A percentile compares a stretch with the other conserved stretches of the same genome.
Evolutionary conservation across 2,329 filamentous ascomycete species (phyloP).

Genomic region (Claviceps monticola): DNA sequence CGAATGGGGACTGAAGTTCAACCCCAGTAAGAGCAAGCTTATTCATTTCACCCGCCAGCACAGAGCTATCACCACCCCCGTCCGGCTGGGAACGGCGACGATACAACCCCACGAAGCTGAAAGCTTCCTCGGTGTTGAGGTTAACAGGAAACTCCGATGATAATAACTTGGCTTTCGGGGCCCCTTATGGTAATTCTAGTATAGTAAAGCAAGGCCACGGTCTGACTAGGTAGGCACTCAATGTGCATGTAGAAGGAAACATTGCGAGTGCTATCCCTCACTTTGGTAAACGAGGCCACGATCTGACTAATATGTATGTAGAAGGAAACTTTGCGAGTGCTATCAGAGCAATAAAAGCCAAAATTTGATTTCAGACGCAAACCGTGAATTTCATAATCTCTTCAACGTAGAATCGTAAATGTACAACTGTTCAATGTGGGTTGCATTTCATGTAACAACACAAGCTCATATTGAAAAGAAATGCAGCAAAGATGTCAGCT

Average conservation of each 20-base stretch:
- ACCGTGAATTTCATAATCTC: slow-evolving; percentile 4
- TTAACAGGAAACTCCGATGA: too few species aligned
- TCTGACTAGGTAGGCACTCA: too few species aligned
- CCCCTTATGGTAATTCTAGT: too few species aligned
- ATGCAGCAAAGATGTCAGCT: background rate
- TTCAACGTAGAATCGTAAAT: background rate
- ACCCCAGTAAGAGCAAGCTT: background rate
- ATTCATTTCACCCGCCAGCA: background rate
- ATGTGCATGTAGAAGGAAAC: too few species aligned
- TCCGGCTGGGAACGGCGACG: background rate
- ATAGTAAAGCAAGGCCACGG: too few species aligned
- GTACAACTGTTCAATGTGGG: background rate
- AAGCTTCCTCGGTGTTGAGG: too few species aligned
- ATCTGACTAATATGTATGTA: too few species aligned
- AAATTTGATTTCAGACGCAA: slow-evolving; percentile 2
- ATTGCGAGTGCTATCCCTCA: background rate
- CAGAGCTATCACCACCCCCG: background rate
- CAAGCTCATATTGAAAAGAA: background rate
- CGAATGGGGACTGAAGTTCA: background rate
- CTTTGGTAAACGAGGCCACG: too few species aligned
- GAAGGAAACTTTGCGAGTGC: background rate
- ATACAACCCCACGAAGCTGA: background rate
- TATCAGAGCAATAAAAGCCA: slow-evolving; percentile 2
- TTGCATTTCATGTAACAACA: background rate
- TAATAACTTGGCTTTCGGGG: too few species aligned